phyloP scores from a whole-genome alignment of 768 basidiomycete genomes.

The Termitomyces sp. region DNA sequence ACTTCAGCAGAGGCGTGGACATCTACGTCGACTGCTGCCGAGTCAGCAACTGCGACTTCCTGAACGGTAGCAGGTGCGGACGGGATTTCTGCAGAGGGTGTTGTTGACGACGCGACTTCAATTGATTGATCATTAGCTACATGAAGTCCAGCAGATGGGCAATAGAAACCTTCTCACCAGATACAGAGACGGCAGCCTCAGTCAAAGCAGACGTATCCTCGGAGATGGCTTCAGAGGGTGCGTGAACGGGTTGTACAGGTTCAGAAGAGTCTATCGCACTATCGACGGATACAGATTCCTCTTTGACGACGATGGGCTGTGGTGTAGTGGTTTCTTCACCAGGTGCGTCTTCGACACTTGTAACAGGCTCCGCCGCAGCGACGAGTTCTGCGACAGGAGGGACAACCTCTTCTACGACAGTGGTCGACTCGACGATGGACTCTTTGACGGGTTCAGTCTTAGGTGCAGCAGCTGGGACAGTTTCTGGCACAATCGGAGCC shows the following conservation, averaged over 20 bases:
- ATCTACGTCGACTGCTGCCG: not conserved
- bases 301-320: not conserved
- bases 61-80: not conserved
- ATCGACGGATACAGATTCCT: not conserved
- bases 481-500: no score
- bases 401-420: not conserved
- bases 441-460: not conserved
- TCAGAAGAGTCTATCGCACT: not conserved
- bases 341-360: slow-evolving; percentile 4
- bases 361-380: not conserved
- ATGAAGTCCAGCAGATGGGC: not conserved
- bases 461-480: no score
- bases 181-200: not conserved
- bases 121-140: not conserved
- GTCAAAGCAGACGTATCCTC: not conserved
- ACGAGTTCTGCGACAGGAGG: not conserved
- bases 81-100: not conserved
- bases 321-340: not conserved
- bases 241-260: not conserved
- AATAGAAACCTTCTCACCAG: not conserved
- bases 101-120: not conserved
- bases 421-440: not conserved
- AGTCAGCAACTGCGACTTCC: not conserved
- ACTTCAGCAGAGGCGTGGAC: not conserved
- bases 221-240: not conserved